Base-by-base conservation (phyloP, 2,329 filamentous ascomycete genomes). In the Pyrenochaeta sp. region DNA sequence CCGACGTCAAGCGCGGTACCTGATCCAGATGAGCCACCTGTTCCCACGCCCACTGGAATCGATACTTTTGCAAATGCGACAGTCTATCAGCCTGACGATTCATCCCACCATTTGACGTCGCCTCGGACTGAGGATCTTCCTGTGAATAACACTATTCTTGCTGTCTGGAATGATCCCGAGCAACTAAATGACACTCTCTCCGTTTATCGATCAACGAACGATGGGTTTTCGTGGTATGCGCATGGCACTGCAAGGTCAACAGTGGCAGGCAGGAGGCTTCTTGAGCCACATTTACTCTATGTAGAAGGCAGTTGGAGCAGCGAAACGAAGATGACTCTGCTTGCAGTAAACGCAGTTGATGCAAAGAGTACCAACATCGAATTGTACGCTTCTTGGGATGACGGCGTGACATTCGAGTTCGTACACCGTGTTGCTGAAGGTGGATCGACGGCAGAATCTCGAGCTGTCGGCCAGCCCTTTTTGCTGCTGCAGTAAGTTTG, bases 31-130 rank as follows among this genome's bases (percentile, higher is more conserved):
- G 47, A 55, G 9, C 35, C 47, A 1, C 51, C 51, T n/a, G 28
- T 23, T 10, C 48, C 52, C 15, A 41, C 42, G 10, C 46, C 41
- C 29, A 49, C 53, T 19, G 41, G 51, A 13, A 41, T 59, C 27
- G 54, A 60, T 26, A 37, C 45, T 13, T 62, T 58, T 19, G 44
- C 51, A 7, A 62, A 62, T 28, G 47, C 47, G 2, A 62, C 58
- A 14, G 41, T 61, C 23, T 61, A 57, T 37, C 44, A 59, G 11
- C 57, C 57, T 14, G 48, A 49, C 14, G 40, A 48, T 30, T 28
- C 37, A 2, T 19, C 28, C 1, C 29, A 38, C 3, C 37, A 42
- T 26, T 37, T 57, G 15, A 51, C 35, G 8, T 53, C 39, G 8
- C 50, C 51, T 8, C 56, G 56, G 17, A 60, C 54, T 8, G 48